phyloP scores from a whole-genome alignment of 176 grass and related monocot genomes.

The Oryza glumipatula region DNA sequence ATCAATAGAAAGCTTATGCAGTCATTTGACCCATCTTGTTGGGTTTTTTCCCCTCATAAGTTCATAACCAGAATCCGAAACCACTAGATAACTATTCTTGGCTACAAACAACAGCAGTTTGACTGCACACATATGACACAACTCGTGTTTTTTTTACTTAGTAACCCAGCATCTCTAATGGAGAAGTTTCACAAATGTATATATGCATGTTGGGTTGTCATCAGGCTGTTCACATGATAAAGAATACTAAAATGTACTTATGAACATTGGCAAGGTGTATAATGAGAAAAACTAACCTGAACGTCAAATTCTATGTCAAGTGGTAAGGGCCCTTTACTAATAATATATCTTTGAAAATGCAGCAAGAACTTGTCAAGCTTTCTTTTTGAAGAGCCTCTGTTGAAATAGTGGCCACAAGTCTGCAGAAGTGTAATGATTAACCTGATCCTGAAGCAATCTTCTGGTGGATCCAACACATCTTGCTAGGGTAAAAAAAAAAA shows the following conservation, averaged over 20 bases:
- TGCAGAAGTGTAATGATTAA: conserved; percentile 89
- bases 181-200: conserved; percentile 3
- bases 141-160: conserved; percentile 8
- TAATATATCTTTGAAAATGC: conserved; percentile 97
- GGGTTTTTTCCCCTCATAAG: background rate
- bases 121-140: conserved; percentile 11
- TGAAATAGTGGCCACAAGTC: conserved; percentile 96
- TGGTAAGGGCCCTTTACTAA: conserved; percentile 91
- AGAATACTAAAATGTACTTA: conserved; percentile 43
- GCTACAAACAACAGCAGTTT: conserved; percentile 26
- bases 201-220: background rate
- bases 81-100: conserved; percentile 23
- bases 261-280: conserved; percentile 17
- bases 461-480: conserved; percentile 93
- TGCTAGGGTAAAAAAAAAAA: conserved; percentile 61
- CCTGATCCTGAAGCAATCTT: conserved; percentile 99
- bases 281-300: conserved; percentile 71
- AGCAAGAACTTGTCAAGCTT: conserved; percentile 97
- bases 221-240: conserved; percentile 24
- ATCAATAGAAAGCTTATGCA: background rate
- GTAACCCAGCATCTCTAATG: conserved; percentile 1
- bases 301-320: conserved; percentile 99
- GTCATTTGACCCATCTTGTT: background rate
- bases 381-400: conserved; percentile 87
- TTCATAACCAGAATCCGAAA: conserved; percentile 5